Evolutionary conservation across 139 green algal species (phyloP), one percentile per base, ranked within the genome.

Genomic region (Bryopsis sp.): DNA sequence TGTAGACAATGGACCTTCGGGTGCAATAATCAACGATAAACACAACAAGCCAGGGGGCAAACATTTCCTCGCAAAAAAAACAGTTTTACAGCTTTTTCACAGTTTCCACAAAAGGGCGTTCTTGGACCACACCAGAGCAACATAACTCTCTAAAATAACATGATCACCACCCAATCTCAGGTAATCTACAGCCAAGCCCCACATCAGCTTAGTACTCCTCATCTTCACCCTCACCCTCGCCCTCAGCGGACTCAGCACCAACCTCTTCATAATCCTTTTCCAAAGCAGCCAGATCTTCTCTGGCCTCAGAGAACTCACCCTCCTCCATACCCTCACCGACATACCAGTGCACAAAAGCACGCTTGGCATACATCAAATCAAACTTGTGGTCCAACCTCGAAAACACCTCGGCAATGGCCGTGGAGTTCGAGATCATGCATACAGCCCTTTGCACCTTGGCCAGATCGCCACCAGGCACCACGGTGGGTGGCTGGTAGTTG

Each of bases 341-440:
- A 79, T 98, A 98, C 93, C 94, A 98, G 88, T 99, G 94, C 65
- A 98, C 93, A 72, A 98, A 98, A 57, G 93, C 93, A 76, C 93
- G 88, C 93, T 99, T 99, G 88, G 94, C 92, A 72, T 98, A 99
- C 93, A 99, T 99, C 1, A 99, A 89, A 76, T 99, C 92, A 72
- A 99, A 99, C 90, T 99, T 99, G 88, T 99, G 93, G 84, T 99
- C 93, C 73, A 99, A 85, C 71, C 93, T 83, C 68, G 80, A 89
- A 84, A 96, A 97, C 72, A 98, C 95, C 84, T 99, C 93, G 36
- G 93, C 92, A 72, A 99, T 97, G 77, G 89, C 91, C 36, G 93
- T 99, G 72, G 85, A 95, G 93, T 99, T 99, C 80, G 88, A 94
- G 81, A 99, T 99, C 93, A 99, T 99, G 92, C 93, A 99, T 76